Percentiles rank a stretch among this genome's conserved stretches.
These are phyloP conservation scores for Pholiota adiposa DNA, from an alignment of 1,284 basidiomycete genomes.

Conservation along the genomic window DNA sequence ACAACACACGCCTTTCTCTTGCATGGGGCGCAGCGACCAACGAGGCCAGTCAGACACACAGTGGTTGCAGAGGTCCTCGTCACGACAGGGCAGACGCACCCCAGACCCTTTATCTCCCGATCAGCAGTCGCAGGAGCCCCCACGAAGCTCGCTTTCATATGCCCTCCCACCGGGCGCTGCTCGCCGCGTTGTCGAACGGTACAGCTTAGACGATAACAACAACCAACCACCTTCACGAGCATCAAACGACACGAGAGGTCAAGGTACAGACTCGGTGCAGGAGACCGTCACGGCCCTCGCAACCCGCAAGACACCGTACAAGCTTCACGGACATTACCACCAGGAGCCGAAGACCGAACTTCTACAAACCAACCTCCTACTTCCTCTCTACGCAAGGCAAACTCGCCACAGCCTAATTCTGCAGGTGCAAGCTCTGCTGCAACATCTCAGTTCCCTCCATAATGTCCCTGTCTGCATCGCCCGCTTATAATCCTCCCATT, in stretches of 20 bases:
- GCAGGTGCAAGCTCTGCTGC: conserved; percentile 34
- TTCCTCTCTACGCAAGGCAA: conserved; percentile 51
- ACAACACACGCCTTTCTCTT: conserved; percentile 14
- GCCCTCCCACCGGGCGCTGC: conserved; percentile 41
- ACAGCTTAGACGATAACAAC: conserved; percentile 49
- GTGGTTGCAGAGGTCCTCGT: conserved; percentile 19
- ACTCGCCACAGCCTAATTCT: conserved; percentile 43
- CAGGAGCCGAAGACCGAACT: conserved; percentile 15
- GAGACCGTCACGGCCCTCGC: conserved; percentile 24
- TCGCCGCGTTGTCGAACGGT: conserved; percentile 52
- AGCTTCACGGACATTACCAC: conserved; percentile 15
- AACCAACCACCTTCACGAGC: conserved; percentile 33
- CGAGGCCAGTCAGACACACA: conserved; percentile 23
- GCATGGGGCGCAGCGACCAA: conserved; percentile 27
- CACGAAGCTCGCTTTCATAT: conserved; percentile 43
- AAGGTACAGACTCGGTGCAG: conserved; percentile 25
- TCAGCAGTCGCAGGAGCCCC: conserved; percentile 35
- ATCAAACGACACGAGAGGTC: conserved; percentile 35
- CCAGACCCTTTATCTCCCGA: conserved; percentile 31
- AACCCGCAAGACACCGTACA: conserved; percentile 27
- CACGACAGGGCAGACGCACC: conserved; percentile 21
- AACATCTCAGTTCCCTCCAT: conserved; percentile 38
- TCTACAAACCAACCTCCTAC: conserved; percentile 29
- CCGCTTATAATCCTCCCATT: conserved; percentile 61
- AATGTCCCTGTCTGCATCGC: conserved; percentile 59